phyloP scores from a whole-genome alignment of 2,329 filamentous ascomycete species.

The Didymella glomerata region DNA sequence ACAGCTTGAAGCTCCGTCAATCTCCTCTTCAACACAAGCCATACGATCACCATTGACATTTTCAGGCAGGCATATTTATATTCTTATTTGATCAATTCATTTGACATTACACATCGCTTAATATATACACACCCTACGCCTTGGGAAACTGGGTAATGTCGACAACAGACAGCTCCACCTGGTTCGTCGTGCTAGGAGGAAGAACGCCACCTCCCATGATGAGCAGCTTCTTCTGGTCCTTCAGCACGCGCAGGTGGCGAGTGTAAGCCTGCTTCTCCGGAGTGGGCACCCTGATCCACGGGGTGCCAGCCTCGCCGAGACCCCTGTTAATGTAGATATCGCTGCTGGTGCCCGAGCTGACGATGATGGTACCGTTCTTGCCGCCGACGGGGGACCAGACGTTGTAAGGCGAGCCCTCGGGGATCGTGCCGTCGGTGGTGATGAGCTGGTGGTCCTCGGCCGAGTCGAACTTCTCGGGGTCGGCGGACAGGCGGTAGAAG shows the following conservation, averaged over 20 bases:
- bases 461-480: conserved; percentile 58
- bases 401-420: conserved; percentile 60
- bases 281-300: conserved; percentile 58
- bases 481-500: conserved; percentile 60
- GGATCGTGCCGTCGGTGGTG: conserved; percentile 56
- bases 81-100: background rate
- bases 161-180: conserved; percentile 43
- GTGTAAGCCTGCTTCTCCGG: conserved; percentile 57
- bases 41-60: background rate
- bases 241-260: conserved; percentile 56
- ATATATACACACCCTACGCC: conserved; percentile 6
- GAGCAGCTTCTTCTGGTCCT: conserved; percentile 51
- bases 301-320: conserved; percentile 51
- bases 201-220: conserved; percentile 54
- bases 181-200: conserved; percentile 46
- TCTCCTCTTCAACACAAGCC: background rate
- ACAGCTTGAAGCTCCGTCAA: background rate
- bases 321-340: conserved; percentile 60
- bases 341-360: conserved; percentile 51
- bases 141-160: conserved; percentile 34
- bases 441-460: conserved; percentile 54
- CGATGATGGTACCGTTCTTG: conserved; percentile 61
- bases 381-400: conserved; percentile 61
- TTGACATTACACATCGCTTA: background rate
- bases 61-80: background rate